A percentile compares a stretch with the other conserved stretches of the same genome.
These are phyloP conservation scores for Lepidium didymum DNA, from an alignment of 345 rosid species.

Conservation along the genomic window DNA sequence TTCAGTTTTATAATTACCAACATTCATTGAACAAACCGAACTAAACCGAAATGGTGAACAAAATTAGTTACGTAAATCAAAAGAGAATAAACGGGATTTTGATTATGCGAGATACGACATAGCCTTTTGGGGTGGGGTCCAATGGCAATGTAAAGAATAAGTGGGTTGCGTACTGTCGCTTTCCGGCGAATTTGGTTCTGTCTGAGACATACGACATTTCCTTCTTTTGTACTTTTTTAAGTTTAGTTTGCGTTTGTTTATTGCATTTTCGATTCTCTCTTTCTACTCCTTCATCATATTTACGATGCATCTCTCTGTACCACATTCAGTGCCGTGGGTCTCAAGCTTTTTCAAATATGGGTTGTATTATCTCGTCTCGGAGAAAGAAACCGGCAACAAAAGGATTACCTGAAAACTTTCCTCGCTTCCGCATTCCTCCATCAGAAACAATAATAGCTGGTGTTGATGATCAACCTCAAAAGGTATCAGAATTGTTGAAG, in stretches of 20 bases:
- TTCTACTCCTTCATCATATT: background rate
- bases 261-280: conserved; percentile 17
- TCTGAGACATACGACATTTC: background rate
- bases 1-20: too few relatives aligned
- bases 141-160: conserved; percentile 2
- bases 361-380: conserved; percentile 16
- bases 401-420: conserved; percentile 1
- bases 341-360: conserved; percentile 15
- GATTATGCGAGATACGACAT: background rate
- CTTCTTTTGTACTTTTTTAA: background rate
- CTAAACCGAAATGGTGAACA: background rate
- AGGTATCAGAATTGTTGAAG: background rate
- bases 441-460: background rate
- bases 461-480: background rate
- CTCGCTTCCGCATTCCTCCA: background rate
- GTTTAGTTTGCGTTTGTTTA: conserved; percentile 10
- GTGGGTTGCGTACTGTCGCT: conserved; percentile 7
- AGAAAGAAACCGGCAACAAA: conserved; percentile 1
- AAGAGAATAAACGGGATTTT: background rate
- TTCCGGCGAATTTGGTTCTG: conserved; percentile 28
- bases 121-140: conserved; percentile 10
- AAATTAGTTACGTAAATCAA: background rate
- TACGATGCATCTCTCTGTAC: conserved; percentile 1
- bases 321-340: conserved; percentile 2
- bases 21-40: background rate